Evolutionary conservation across 2,329 filamentous ascomycete genomes (phyloP).

Genomic region (Trichoderma simmonsii): DNA sequence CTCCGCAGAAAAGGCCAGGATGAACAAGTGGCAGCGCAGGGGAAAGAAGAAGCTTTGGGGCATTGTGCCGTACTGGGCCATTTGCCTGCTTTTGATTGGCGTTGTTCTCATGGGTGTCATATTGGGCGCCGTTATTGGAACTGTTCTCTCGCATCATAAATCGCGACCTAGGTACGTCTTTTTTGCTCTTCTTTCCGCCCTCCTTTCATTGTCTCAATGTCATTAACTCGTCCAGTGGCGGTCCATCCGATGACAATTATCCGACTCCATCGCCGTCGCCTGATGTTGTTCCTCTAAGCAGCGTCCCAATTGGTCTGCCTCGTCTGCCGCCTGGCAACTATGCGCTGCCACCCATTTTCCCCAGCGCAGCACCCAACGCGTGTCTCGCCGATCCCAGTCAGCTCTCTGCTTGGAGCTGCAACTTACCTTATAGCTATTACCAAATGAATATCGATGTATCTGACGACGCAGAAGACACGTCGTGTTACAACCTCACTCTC

Average conservation of each 20-base stretch:
- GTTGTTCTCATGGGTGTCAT: conserved; percentile 54
- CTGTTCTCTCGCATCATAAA: conserved; percentile 23
- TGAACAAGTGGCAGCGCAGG: conserved; percentile 50
- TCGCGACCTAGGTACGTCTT: background rate
- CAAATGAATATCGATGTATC: conserved; percentile 40
- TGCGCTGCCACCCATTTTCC: conserved; percentile 51
- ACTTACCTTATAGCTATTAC: conserved; percentile 47
- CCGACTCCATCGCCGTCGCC: conserved; percentile 36
- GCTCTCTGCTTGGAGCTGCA: conserved; percentile 62
- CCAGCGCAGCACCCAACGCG: conserved; percentile 47
- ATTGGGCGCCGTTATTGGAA: conserved; percentile 50
- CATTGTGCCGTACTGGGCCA: conserved; percentile 60
- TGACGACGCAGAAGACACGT: conserved; percentile 22
- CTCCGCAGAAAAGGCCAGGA: conserved; percentile 47
- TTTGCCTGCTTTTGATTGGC: conserved; percentile 48
- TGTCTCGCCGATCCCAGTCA: conserved; percentile 58
- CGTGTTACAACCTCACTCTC: conserved; percentile 41
- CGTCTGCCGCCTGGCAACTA: conserved; percentile 55
- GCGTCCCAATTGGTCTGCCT: conserved; percentile 49
- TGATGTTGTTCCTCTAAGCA: conserved; percentile 51
- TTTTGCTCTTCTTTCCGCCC: background rate
- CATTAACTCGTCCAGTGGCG: background rate
- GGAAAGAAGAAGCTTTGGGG: conserved; percentile 56
- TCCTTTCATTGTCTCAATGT: background rate
- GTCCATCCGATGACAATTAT: conserved; percentile 20